Conservation (phyloP, 768 basidiomycete genomes). For the Cystobasidium onofrii region DNA sequence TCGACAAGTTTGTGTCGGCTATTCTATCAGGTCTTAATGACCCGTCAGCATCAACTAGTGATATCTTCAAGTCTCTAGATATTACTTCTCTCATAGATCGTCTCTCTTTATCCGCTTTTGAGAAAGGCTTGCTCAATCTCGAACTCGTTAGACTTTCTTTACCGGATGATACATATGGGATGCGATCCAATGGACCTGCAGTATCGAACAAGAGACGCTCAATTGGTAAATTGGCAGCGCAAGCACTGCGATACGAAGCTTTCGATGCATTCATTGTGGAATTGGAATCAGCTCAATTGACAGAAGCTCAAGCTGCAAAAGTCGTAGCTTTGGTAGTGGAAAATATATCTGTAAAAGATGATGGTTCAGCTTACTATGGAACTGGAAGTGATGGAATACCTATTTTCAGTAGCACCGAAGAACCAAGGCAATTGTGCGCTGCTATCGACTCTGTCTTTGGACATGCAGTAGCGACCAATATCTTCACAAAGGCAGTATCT, state of each 20-base stretch:
- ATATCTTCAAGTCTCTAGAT: constrained; percentile 77
- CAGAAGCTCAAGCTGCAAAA: background rate
- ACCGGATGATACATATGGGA: constrained; percentile 1
- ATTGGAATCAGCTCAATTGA: background rate
- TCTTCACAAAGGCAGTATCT: background rate
- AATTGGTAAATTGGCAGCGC: background rate
- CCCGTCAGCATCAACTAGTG: constrained; percentile 45
- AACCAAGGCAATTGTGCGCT: background rate
- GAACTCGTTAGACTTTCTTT: constrained; percentile 51
- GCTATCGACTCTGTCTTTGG: background rate
- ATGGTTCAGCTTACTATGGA: constrained; percentile 3
- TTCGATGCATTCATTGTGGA: constrained; percentile 3
- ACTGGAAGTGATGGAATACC: background rate
- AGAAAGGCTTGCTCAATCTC: constrained; percentile 68
- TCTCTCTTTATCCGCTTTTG: constrained; percentile 75
- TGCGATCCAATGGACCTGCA: background rate
- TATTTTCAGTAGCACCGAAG: background rate
- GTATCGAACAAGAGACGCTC: background rate
- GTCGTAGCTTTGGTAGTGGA: constrained; percentile 5
- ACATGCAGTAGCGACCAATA: background rate
- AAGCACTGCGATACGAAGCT: background rate
- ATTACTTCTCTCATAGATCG: constrained; percentile 74
- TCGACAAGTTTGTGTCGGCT: constrained; percentile 81
- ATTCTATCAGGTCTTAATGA: constrained; percentile 52
- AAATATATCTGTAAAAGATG: background rate